phyloP scores from a whole-genome alignment of 192 early-diverging fungal species.

The Entomortierella chlamydospora region DNA sequence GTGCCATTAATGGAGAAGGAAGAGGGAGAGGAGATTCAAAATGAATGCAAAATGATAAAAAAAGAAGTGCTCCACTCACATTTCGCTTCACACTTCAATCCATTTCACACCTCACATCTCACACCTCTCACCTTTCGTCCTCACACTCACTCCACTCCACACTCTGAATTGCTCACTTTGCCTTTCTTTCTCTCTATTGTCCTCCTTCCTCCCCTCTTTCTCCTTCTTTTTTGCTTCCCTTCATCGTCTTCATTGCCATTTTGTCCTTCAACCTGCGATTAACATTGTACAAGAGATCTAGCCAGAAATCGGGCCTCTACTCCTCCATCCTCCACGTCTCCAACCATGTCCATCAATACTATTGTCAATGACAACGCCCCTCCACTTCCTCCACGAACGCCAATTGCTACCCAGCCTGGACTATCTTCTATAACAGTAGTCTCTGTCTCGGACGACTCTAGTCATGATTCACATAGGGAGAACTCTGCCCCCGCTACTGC shows the following conservation, averaged over 20 bases:
- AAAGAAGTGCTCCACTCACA: not conserved
- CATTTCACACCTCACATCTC: too few species aligned
- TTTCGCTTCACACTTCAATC: too few species aligned
- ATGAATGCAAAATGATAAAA: not conserved
- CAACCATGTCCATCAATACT: not conserved
- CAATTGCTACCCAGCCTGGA: not conserved
- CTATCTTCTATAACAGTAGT: conserved; percentile 3
- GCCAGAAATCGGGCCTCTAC: too few species aligned
- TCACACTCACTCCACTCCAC: too few species aligned
- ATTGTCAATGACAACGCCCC: not conserved
- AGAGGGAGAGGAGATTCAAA: not conserved
- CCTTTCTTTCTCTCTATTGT: too few species aligned
- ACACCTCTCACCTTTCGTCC: too few species aligned
- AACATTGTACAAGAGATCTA: too few species aligned
- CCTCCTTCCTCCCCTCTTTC: not conserved
- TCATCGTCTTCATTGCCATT: too few species aligned
- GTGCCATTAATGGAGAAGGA: not conserved
- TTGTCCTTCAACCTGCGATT: too few species aligned
- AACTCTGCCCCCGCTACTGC: not conserved
- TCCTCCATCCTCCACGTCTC: not conserved
- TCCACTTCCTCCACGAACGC: not conserved
- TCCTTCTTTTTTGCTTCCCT: not conserved
- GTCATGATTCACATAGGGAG: too few species aligned
- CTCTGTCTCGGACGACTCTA: not conserved
- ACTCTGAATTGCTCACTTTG: too few species aligned